These are phyloP conservation scores for Diospyros kaki DNA, from an alignment of 148 eudicot genomes.

Conservation along the genomic window DNA sequence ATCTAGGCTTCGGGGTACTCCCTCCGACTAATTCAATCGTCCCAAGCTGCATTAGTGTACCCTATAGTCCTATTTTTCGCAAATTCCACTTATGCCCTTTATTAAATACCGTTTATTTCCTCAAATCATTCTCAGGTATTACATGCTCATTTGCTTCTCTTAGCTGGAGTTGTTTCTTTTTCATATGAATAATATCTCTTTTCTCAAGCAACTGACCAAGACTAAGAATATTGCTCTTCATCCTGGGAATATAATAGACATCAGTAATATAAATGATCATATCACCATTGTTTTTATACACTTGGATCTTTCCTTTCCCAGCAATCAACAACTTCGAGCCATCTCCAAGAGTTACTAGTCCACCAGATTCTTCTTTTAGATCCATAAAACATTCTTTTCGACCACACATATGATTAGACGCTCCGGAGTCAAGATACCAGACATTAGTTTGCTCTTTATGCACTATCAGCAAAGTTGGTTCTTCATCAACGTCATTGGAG, in stretches of 20 bases:
- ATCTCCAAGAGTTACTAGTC: background rate
- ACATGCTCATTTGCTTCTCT: background rate
- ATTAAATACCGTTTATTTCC: too few species aligned
- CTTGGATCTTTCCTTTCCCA: background rate
- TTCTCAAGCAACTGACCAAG: slow-evolving; percentile 1
- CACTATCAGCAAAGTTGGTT: background rate
- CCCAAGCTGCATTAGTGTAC: too few species aligned
- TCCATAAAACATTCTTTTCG: background rate
- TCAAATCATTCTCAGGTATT: too few species aligned
- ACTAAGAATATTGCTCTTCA: background rate
- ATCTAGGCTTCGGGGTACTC: too few species aligned
- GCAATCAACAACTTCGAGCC: background rate
- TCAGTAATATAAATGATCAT: background rate
- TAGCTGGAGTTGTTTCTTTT: background rate
- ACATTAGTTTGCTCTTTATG: background rate
- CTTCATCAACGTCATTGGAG: background rate
- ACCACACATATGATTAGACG: background rate
- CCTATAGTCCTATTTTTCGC: too few species aligned
- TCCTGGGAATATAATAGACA: background rate
- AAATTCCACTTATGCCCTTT: too few species aligned
- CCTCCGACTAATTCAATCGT: too few species aligned
- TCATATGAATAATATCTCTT: background rate
- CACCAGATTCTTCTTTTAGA: background rate
- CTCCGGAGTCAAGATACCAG: background rate
- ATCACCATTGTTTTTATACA: background rate